These are phyloP conservation scores for Obba rivulosa DNA, from an alignment of 768 basidiomycete genomes.

Conservation along the genomic window DNA sequence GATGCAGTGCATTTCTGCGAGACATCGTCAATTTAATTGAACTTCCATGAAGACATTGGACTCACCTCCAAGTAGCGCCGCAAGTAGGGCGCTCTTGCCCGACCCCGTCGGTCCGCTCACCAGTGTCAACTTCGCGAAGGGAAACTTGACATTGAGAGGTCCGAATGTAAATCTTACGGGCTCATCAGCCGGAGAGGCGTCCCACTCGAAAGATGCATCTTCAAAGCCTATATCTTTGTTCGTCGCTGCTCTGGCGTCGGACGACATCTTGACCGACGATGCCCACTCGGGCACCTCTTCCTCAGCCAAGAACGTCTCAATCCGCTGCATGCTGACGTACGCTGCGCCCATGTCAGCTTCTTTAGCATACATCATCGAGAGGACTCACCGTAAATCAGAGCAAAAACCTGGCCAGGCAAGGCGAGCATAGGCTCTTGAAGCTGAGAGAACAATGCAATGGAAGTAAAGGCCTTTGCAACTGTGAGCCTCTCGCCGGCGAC, in stretches of 20 bases:
- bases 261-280: conserved; percentile 46
- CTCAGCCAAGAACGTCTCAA: conserved; percentile 67
- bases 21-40: not conserved
- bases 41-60: conserved; percentile 3
- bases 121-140: conserved; percentile 49
- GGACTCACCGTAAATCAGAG: conserved; percentile 51
- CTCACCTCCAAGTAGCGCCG: conserved; percentile 63
- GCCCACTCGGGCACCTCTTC: conserved; percentile 79
- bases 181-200: conserved; percentile 27
- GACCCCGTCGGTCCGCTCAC: conserved; percentile 64
- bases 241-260: conserved; percentile 1
- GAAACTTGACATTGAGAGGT: conserved; percentile 54
- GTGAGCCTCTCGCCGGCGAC: conserved; percentile 62
- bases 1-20: conserved; percentile 53
- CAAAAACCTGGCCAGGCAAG: conserved; percentile 59
- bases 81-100: conserved; percentile 62
- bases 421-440: conserved; percentile 64
- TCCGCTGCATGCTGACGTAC: conserved; percentile 77
- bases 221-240: conserved; percentile 44
- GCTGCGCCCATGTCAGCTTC: conserved; percentile 30
- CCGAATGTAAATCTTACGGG: conserved; percentile 48
- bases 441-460: conserved; percentile 71
- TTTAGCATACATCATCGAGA: not conserved
- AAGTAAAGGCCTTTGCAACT: conserved; percentile 77
- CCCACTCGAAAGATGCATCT: conserved; percentile 55